Evolutionary conservation across 805 yeast genomes (phyloP).

Genomic region (Starmerella cellae): DNA sequence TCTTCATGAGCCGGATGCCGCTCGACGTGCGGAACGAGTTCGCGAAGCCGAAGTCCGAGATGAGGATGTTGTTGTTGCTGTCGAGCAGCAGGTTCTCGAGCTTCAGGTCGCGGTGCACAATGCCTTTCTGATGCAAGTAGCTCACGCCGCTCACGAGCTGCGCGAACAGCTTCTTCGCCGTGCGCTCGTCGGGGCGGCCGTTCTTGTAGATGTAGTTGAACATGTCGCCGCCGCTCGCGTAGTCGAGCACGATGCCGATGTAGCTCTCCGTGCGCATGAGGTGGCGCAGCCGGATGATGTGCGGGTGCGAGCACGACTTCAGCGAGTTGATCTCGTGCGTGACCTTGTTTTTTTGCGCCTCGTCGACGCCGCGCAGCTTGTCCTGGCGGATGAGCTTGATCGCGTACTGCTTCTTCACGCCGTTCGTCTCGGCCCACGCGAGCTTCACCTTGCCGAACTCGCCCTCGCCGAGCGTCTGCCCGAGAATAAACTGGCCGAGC

Average conservation of each 20-base stretch:
- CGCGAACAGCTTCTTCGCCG: slow-evolving; percentile 79
- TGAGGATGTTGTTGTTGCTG: slow-evolving; percentile 71
- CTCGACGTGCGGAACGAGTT: slow-evolving; percentile 46
- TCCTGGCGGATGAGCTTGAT: slow-evolving; percentile 84
- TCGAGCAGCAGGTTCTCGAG: slow-evolving; percentile 65
- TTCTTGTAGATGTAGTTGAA: slow-evolving; percentile 84
- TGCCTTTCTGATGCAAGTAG: slow-evolving; percentile 70
- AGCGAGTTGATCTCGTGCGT: slow-evolving; percentile 88
- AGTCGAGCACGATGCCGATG: slow-evolving; percentile 90
- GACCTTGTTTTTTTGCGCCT: slow-evolving; percentile 76
- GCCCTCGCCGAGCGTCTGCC: slow-evolving; percentile 93
- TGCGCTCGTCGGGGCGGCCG: slow-evolving; percentile 71
- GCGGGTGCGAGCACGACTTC: slow-evolving; percentile 70
- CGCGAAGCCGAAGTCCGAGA: slow-evolving; percentile 91
- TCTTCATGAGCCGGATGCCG: slow-evolving; percentile 62
- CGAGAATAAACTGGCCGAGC: slow-evolving; percentile 81
- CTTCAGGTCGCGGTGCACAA: slow-evolving; percentile 66
- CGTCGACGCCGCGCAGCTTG: slow-evolving; percentile 60
- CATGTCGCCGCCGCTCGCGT: slow-evolving; percentile 94
- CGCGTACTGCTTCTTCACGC: slow-evolving; percentile 52
- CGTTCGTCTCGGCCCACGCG: slow-evolving; percentile 84
- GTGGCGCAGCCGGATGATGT: slow-evolving; percentile 80
- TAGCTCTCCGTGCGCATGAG: slow-evolving; percentile 88
- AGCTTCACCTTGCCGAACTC: slow-evolving; percentile 96
- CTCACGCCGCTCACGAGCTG: slow-evolving; percentile 89